These are phyloP conservation scores for Colletotrichum truncatum DNA, from an alignment of 2,329 filamentous ascomycete species.

Conservation along the genomic window DNA sequence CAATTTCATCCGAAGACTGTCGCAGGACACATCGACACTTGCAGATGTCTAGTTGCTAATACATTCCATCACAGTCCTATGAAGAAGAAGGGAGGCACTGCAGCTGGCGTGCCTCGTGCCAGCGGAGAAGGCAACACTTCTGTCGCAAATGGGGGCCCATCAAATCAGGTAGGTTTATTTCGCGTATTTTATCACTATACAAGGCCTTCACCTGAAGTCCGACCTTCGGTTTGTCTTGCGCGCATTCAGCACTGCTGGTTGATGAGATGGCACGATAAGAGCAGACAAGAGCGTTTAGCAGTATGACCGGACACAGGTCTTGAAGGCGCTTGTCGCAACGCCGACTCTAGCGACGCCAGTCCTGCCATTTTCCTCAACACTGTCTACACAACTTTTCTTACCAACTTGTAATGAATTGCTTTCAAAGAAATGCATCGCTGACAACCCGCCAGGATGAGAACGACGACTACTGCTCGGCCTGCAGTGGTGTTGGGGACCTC, in stretches of 20 bases:
- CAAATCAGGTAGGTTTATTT: conserved; percentile 60
- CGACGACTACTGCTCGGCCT: conserved; percentile 90
- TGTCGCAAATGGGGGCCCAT: conserved; percentile 62
- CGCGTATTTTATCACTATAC: neutral
- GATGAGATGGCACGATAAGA: neutral
- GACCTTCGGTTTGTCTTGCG: neutral
- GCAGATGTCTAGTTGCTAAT: neutral
- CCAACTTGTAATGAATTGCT: conserved; percentile 26
- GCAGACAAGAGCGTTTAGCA: neutral
- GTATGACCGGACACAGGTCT: conserved; percentile 1
- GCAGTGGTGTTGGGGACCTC: conserved; percentile 83
- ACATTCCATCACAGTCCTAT: conserved; percentile 65
- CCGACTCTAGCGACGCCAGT: conserved; percentile 33
- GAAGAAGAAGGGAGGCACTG: conserved; percentile 77
- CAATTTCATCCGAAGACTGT: neutral
- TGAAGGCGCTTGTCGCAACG: conserved; percentile 16
- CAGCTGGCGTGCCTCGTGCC: conserved; percentile 73
- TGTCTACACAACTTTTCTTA: conserved; percentile 3
- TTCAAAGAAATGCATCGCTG: conserved; percentile 41
- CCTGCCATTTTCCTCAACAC: conserved; percentile 40
- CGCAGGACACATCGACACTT: neutral
- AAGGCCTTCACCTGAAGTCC: neutral
- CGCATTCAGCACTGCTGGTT: neutral
- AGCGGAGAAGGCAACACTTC: conserved; percentile 73
- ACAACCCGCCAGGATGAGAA: conserved; percentile 70